Evolutionary conservation across 176 grass and related monocot genomes (phyloP), one percentile per base, ranked within the genome.

Genomic region (Ensete glaucum): DNA sequence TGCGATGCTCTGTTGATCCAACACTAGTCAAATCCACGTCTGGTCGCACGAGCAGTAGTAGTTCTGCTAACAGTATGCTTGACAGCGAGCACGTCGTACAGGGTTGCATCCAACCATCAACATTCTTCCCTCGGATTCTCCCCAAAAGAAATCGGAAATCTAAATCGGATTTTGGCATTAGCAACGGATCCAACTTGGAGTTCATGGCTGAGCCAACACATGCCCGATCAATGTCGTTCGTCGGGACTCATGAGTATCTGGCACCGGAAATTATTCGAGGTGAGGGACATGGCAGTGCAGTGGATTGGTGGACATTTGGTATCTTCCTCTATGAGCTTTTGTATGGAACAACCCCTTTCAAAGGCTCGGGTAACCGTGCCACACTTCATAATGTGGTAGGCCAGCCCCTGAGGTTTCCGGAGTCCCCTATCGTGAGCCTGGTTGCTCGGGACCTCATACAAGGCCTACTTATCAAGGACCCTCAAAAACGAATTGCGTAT

Each of bases 241-340:
- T 96, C 14, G 92, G 92, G 75, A 96, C 92, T 54, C 92, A 96
- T 27, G 92, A 96, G 69, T 96, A 96, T 62, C 84, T 96, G 4
- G 92, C 92, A 16, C 92, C 92, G 17, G 92, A 96, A 76, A 96
- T 96, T 81, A 88, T 96, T 62, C 82, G 89, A 50, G 92, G 92
- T 17, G 89, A 96, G 72, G 92, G 92, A 24, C 92, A 96, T 25
- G 92, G 92, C 62, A 96, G 89, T 74, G 89, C 92, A 13, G 92
- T 96, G 63, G 92, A 96, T 85, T 96, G 89, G 92, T 96, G 92
- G 92, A 96, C 92, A 7, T 76, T 96, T n/a, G 92, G 92, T 57
- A 82, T 96, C 43, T 92, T 96, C 75, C 85, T 96, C 1, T 96
- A 89, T 43, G 92, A 96, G 81, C 86, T 96, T 9, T 71, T 96